A percentile compares a stretch with the other conserved stretches of the same genome.
Evolutionary conservation across 1,284 basidiomycete species (phyloP).

Genomic region (Naganishia sp.): DNA sequence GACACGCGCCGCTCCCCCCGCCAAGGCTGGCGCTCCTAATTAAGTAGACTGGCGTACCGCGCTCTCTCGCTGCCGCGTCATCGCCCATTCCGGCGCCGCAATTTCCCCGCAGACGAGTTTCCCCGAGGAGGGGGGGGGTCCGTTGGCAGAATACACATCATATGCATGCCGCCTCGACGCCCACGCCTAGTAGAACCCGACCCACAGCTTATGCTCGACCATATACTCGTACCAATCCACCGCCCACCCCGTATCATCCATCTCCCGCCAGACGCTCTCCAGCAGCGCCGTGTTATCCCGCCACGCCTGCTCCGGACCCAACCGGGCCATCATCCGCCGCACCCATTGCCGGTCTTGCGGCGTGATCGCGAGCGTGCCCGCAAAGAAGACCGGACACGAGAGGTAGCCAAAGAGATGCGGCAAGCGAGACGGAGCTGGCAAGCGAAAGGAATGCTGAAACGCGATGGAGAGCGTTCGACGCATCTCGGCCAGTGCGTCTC

Average conservation of each 20-base stretch:
- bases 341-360: conserved; percentile 19
- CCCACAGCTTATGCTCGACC: conserved; percentile 15
- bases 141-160: not conserved
- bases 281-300: conserved; percentile 17
- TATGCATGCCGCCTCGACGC: not conserved
- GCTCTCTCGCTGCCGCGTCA: not conserved
- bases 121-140: not conserved
- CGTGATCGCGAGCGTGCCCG: conserved; percentile 14
- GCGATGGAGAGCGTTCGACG: conserved; percentile 15
- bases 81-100: not conserved
- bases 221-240: conserved; percentile 30
- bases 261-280: conserved; percentile 23
- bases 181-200: conserved; percentile 13
- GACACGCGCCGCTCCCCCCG: not conserved
- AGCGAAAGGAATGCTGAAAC: conserved; percentile 9
- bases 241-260: conserved; percentile 23
- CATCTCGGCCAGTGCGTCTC: conserved; percentile 11
- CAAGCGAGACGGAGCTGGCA: conserved; percentile 1
- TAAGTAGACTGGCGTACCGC: no score
- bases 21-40: no score
- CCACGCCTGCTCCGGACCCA: conserved; percentile 25
- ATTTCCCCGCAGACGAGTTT: conserved; percentile 4
- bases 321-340: conserved; percentile 16
- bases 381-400: conserved; percentile 26
- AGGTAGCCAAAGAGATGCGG: conserved; percentile 23